These are phyloP conservation scores for Rickenella mellea DNA, from an alignment of 768 basidiomycete genomes.

Conservation along the genomic window DNA sequence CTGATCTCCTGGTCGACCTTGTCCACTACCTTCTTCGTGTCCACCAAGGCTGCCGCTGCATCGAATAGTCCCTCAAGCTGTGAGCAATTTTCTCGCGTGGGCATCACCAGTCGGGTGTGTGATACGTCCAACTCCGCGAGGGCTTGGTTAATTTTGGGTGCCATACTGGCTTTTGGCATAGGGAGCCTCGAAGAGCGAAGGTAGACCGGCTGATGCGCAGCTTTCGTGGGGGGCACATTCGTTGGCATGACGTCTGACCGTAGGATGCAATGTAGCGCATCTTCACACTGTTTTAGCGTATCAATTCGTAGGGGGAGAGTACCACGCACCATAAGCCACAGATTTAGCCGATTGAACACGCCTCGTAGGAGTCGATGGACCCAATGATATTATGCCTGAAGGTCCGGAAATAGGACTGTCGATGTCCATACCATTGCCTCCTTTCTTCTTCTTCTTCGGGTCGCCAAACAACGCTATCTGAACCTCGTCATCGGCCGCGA, in stretches of 20 bases:
- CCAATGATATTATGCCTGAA: conserved; percentile 15
- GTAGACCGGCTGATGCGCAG: conserved; percentile 68
- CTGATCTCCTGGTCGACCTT: conserved; percentile 79
- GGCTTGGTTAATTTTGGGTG: conserved; percentile 67
- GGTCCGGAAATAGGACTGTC: conserved; percentile 42
- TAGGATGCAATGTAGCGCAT: conserved; percentile 63
- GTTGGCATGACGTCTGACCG: conserved; percentile 49
- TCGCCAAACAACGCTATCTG: conserved; percentile 31
- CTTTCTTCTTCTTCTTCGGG: conserved; percentile 56
- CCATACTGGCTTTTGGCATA: conserved; percentile 61
- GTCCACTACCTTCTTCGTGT: conserved; percentile 83
- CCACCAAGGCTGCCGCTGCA: conserved; percentile 65
- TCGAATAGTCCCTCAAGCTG: conserved; percentile 68
- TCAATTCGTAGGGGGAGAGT: not conserved
- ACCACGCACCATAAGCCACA: conserved; percentile 44
- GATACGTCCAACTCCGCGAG: conserved; percentile 71
- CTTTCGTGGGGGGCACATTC: conserved; percentile 52
- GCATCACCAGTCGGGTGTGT: conserved; percentile 81
- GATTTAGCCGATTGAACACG: conserved; percentile 40
- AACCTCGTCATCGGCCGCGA: conserved; percentile 57
- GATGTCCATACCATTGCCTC: conserved; percentile 16
- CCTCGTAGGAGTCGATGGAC: conserved; percentile 25
- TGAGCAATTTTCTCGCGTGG: conserved; percentile 72
- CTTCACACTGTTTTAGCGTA: conserved; percentile 26
- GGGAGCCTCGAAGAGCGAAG: conserved; percentile 86